These are phyloP conservation scores for Colletotrichum ledebouriae DNA, from an alignment of 2,329 filamentous ascomycete genomes.

Conservation along the genomic window DNA sequence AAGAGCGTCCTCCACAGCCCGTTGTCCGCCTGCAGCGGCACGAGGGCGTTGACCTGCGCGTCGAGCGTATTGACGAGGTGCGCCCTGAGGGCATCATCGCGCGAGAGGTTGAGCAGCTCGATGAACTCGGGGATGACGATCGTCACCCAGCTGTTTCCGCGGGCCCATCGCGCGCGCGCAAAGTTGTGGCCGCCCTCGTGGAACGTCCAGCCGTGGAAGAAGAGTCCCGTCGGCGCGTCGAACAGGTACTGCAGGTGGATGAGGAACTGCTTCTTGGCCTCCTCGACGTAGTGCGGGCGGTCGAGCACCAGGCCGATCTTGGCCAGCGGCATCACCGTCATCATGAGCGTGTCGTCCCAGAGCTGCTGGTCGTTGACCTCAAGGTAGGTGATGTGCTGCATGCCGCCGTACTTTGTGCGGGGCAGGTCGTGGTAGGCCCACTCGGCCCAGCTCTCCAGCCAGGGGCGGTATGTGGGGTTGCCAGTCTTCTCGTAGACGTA, in stretches of 20 bases:
- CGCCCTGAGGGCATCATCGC: conserved; percentile 72
- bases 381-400: conserved; percentile 83
- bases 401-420: conserved; percentile 77
- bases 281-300: conserved; percentile 79
- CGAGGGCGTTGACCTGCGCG: conserved; percentile 77
- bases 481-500: conserved; percentile 82
- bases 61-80: conserved; percentile 74
- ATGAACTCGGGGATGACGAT: conserved; percentile 88
- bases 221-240: conserved; percentile 78
- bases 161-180: conserved; percentile 68
- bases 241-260: conserved; percentile 84
- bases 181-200: conserved; percentile 75
- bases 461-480: conserved; percentile 78
- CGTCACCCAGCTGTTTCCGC: conserved; percentile 80
- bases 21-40: conserved; percentile 68
- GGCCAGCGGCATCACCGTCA: conserved; percentile 84
- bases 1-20: conserved; percentile 83
- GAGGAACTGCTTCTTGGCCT: conserved; percentile 83
- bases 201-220: conserved; percentile 88
- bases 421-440: conserved; percentile 85
- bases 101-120: conserved; percentile 74
- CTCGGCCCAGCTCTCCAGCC: conserved; percentile 85
- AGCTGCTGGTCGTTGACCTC: conserved; percentile 80
- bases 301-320: conserved; percentile 82
- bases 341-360: conserved; percentile 91